These are phyloP conservation scores for Selenicereus undatus DNA, from an alignment of 148 eudicot genomes.

Conservation along the genomic window DNA sequence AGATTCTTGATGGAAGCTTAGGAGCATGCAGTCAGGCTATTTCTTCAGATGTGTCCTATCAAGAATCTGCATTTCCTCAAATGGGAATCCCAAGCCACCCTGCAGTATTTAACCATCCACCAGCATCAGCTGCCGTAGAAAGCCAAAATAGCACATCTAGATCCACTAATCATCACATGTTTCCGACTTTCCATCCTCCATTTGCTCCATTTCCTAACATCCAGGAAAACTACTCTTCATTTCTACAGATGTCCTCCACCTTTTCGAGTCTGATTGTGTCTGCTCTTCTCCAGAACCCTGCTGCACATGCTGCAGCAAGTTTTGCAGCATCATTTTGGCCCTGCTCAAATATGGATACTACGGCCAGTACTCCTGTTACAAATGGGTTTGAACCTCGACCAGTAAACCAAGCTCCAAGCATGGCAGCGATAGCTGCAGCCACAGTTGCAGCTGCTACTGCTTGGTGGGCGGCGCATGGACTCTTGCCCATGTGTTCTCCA, in stretches of 20 bases:
- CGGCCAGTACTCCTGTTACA: conserved; percentile 35
- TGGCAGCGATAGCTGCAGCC: conserved; percentile 82
- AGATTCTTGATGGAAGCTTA: conserved; percentile 69
- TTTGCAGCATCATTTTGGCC: conserved; percentile 85
- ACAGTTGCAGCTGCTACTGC: conserved; percentile 97
- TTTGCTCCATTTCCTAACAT: conserved; percentile 38
- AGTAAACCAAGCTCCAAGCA: conserved; percentile 54
- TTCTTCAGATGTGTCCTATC: conserved; percentile 45
- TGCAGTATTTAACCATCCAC: conserved; percentile 36
- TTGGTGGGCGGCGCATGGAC: conserved; percentile 97
- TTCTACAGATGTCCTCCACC: conserved; percentile 58
- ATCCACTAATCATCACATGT: conserved; percentile 42
- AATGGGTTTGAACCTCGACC: conserved; percentile 39
- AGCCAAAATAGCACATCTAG: conserved; percentile 44
- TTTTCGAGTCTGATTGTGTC: conserved; percentile 78
- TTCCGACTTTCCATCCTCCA: conserved; percentile 53
- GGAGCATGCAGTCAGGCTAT: conserved; percentile 38
- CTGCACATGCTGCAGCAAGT: conserved; percentile 91
- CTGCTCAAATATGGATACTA: conserved; percentile 39
- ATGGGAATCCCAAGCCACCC: conserved; percentile 42
- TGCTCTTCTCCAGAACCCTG: conserved; percentile 78
- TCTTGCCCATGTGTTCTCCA: conserved; percentile 62
- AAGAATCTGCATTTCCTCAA: conserved; percentile 48
- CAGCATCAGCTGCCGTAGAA: conserved; percentile 49
- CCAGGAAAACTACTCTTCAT: conserved; percentile 56